phyloP scores from a whole-genome alignment of 73 alveolate genomes.

The Paramecium biaurelia region DNA sequence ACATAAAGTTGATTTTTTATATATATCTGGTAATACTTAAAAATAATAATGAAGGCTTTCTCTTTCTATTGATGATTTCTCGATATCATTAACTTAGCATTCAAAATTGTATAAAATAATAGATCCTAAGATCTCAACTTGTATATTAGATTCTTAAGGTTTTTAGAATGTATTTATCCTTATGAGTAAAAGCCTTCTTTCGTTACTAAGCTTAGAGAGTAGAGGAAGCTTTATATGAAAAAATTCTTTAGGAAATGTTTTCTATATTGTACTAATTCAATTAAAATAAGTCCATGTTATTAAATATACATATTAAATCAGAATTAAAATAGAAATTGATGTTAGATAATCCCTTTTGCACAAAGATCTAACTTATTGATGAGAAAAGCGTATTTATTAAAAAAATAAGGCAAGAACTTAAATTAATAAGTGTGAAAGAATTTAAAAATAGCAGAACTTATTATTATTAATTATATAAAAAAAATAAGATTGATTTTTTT shows the following conservation, averaged over 20 bases:
- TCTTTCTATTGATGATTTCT: too few species aligned
- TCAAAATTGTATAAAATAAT: too few species aligned
- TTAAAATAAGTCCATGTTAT: not conserved
- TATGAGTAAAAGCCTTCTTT: too few species aligned
- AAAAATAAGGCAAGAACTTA: not conserved
- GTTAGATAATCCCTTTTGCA: not conserved
- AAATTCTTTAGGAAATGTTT: not conserved
- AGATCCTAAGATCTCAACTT: too few species aligned
- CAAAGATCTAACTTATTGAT: not conserved
- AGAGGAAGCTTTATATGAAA: not conserved
- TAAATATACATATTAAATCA: not conserved
- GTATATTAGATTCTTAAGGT: not conserved
- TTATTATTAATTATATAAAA: too few species aligned
- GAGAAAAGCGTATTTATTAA: not conserved
- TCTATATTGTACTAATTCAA: not conserved
- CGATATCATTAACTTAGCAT: too few species aligned
- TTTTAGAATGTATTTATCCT: not conserved
- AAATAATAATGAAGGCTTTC: too few species aligned
- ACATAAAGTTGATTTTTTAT: too few species aligned
- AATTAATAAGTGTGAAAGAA: not conserved
- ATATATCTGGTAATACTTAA: too few species aligned
- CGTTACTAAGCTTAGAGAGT: not conserved
- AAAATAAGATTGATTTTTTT: not conserved
- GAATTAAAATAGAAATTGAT: not conserved
- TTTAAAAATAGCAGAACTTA: not conserved